A percentile compares a stretch with the other conserved stretches of the same genome.
Conservation (phyloP, 2,329 filamentous ascomycete genomes). For the Aspergillus neotritici region DNA sequence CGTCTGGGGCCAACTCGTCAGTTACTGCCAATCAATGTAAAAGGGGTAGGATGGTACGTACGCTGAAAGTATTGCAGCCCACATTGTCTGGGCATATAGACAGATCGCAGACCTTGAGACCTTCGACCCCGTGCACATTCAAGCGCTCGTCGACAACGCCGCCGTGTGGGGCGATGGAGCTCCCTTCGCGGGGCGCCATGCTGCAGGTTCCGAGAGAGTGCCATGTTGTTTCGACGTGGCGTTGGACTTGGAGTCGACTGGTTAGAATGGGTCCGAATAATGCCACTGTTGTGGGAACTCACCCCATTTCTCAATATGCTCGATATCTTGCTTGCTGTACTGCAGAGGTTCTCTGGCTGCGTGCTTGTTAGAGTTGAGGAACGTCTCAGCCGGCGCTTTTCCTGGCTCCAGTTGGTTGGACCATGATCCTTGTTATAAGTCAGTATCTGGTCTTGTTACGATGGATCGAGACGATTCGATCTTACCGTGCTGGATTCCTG, state of each 20-base stretch:
- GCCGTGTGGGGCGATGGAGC: constrained; percentile 69
- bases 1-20: constrained; percentile 43
- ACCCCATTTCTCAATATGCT: constrained; percentile 61
- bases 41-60: constrained; percentile 14
- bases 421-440: constrained; percentile 48
- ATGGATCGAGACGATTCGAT: too few species aligned
- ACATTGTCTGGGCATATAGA: constrained; percentile 75
- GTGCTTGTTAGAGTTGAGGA: constrained; percentile 61
- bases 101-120: constrained; percentile 70
- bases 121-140: constrained; percentile 71
- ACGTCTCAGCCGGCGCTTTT: constrained; percentile 44
- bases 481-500: constrained; percentile 65
- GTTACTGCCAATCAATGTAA: background rate
- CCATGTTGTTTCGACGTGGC: constrained; percentile 73
- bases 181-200: constrained; percentile 70
- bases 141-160: constrained; percentile 71
- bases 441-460: background rate
- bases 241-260: constrained; percentile 45
- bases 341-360: constrained; percentile 58
- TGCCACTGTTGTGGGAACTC: constrained; percentile 6
- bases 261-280: background rate
- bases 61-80: constrained; percentile 58
- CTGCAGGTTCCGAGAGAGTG: constrained; percentile 64
- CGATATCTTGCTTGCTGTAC: constrained; percentile 52
- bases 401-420: constrained; percentile 54